phyloP scores from a whole-genome alignment of 2,329 filamentous ascomycete genomes.

The Arachnomyces sp. region DNA sequence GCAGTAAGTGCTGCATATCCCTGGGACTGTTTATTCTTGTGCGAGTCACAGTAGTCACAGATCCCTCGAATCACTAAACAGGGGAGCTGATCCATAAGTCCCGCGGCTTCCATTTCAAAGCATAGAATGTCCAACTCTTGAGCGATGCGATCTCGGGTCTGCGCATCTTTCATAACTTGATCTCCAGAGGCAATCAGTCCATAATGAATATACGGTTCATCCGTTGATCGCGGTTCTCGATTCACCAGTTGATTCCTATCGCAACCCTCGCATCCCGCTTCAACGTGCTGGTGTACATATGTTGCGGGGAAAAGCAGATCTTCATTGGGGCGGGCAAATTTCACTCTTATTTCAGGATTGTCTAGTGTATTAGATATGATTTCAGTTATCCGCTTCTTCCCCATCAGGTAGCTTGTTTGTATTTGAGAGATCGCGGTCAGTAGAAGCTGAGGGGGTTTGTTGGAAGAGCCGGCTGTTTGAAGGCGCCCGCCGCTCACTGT shows the following conservation, averaged over 20 bases:
- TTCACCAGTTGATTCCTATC: too few relatives aligned
- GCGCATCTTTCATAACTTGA: conserved; percentile 11
- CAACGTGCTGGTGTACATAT: too few relatives aligned
- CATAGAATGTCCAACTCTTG: conserved; percentile 10
- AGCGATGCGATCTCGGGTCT: conserved; percentile 8
- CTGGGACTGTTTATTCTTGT: conserved; percentile 12
- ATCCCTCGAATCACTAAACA: conserved; percentile 12
- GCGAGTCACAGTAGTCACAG: conserved; percentile 11
- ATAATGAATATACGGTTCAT: conserved; percentile 8
- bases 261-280: too few relatives aligned
- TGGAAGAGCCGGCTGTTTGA: conserved; percentile 1
- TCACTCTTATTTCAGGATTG: too few relatives aligned
- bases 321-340: too few relatives aligned
- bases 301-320: too few relatives aligned
- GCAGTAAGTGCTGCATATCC: conserved; percentile 12
- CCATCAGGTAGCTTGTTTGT: conserved; percentile 11
- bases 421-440: conserved; percentile 14
- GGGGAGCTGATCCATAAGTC: conserved; percentile 3
- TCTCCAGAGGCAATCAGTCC: conserved; percentile 16
- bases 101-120: conserved; percentile 7
- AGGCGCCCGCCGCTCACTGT: neutral
- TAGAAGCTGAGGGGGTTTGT: conserved; percentile 8
- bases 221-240: too few relatives aligned
- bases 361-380: too few relatives aligned
- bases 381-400: too few relatives aligned